Conservation (phyloP, 345 rosid genomes). For the Salix udensis region DNA sequence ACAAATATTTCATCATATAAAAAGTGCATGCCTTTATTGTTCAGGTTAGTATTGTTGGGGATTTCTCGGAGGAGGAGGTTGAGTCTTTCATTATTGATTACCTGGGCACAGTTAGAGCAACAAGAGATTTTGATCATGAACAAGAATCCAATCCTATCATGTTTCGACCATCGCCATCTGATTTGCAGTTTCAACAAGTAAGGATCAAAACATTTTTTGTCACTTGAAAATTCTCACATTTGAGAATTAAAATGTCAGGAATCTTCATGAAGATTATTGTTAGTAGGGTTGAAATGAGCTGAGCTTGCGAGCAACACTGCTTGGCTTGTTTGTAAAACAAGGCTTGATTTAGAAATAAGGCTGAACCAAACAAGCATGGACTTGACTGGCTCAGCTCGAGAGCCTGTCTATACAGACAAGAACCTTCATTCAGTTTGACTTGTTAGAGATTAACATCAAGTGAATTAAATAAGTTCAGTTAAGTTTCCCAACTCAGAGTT, state of each 20-base stretch:
- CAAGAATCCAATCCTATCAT: constrained; percentile 48
- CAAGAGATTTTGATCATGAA: constrained; percentile 34
- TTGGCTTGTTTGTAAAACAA: background rate
- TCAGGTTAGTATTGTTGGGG: constrained; percentile 95
- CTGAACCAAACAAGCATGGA: background rate
- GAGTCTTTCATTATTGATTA: constrained; percentile 83
- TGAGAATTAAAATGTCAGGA: constrained; percentile 1
- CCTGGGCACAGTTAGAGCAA: constrained; percentile 83
- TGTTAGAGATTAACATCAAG: background rate
- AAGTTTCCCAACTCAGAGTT: background rate
- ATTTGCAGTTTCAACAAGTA: constrained; percentile 79
- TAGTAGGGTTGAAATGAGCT: background rate
- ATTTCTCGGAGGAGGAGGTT: constrained; percentile 83
- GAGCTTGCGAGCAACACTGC: too few species aligned
- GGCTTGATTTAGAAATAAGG: background rate
- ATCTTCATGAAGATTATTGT: background rate
- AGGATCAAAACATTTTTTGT: constrained; percentile 25
- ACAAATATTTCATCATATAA: constrained; percentile 13
- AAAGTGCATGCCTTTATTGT: constrained; percentile 13
- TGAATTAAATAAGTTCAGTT: too few species aligned
- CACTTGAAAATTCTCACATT: background rate
- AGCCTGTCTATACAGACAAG: background rate
- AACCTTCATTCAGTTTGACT: background rate
- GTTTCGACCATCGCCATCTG: constrained; percentile 70
- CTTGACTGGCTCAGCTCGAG: background rate